Conservation (phyloP, 805 yeast genomes). For the Alloascoidea africana region DNA sequence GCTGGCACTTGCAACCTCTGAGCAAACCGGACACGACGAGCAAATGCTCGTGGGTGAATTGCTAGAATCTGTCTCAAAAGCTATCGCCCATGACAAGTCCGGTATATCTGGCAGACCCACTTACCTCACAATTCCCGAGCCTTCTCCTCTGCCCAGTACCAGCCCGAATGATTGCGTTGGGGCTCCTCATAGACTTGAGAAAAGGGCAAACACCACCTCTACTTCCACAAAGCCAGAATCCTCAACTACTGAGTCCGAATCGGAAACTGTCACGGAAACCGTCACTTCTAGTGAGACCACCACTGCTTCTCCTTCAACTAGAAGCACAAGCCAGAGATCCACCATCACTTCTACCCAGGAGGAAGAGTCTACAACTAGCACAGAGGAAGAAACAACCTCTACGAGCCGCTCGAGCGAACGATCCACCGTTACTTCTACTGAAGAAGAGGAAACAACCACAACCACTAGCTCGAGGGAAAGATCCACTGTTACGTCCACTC, state of each 20-base stretch:
- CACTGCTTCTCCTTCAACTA: too few relatives aligned
- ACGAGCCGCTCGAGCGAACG: not conserved
- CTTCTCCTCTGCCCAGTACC: too few relatives aligned
- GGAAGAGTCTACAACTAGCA: not conserved
- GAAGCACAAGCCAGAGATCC: not conserved
- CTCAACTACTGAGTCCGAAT: not conserved
- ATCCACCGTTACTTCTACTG: not conserved
- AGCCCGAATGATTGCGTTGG: too few relatives aligned
- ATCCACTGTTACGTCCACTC: not conserved
- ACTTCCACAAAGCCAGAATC: not conserved
- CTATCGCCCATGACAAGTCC: too few relatives aligned
- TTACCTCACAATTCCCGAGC: too few relatives aligned
- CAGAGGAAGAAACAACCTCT: not conserved
- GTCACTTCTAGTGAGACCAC: not conserved
- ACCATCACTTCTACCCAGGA: not conserved
- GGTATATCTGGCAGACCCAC: too few relatives aligned
- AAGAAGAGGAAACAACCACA: not conserved
- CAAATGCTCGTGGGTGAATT: too few relatives aligned
- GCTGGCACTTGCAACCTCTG: too few relatives aligned
- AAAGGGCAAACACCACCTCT: too few relatives aligned
- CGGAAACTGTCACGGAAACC: conserved; percentile 1
- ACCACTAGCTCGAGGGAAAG: not conserved
- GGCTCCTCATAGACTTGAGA: too few relatives aligned
- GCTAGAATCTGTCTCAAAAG: too few relatives aligned
- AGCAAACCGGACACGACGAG: too few relatives aligned